Conservation (phyloP, 2,329 filamentous ascomycete species). For the Fusarium miscanthi region DNA sequence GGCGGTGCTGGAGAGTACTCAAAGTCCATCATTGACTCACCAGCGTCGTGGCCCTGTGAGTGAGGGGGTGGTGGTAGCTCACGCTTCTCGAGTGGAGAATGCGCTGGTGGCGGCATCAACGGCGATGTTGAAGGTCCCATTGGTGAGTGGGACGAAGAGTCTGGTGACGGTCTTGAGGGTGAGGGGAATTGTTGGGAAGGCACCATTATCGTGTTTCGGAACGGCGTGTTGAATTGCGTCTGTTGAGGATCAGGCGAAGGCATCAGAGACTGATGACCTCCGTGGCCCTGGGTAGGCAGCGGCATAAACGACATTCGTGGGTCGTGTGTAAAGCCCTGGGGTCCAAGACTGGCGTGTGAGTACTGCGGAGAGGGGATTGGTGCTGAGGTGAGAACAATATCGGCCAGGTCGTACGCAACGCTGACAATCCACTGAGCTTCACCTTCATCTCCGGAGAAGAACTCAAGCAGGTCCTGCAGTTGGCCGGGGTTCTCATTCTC, state of each 20-base stretch:
- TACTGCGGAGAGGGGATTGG: conserved; percentile 49
- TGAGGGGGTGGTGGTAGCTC: conserved; percentile 50
- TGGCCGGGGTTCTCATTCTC: conserved; percentile 73
- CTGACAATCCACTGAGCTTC: conserved; percentile 68
- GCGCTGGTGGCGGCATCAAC: conserved; percentile 45
- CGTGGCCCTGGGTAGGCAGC: conserved; percentile 47
- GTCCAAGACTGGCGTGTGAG: conserved; percentile 43
- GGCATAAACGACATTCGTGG: conserved; percentile 48
- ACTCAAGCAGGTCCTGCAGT: conserved; percentile 72
- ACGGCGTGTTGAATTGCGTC: conserved; percentile 45
- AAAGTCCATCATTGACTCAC: conserved; percentile 56
- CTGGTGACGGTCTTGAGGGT: conserved; percentile 47
- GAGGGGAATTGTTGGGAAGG: conserved; percentile 48
- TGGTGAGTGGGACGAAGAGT: conserved; percentile 49
- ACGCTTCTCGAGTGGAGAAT: conserved; percentile 51
- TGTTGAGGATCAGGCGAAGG: conserved; percentile 47
- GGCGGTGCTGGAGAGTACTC: conserved; percentile 54
- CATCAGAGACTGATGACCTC: conserved; percentile 47
- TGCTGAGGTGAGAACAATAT: conserved; percentile 55
- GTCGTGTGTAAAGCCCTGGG: conserved; percentile 45
- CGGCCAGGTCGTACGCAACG: conserved; percentile 68
- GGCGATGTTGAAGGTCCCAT: conserved; percentile 50
- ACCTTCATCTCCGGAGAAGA: conserved; percentile 68
- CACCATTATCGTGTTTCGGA: conserved; percentile 50
- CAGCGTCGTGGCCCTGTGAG: conserved; percentile 33